Evolutionary conservation across 2,329 filamentous ascomycete genomes (phyloP).

Genomic region (Ophiostoma populinum): DNA sequence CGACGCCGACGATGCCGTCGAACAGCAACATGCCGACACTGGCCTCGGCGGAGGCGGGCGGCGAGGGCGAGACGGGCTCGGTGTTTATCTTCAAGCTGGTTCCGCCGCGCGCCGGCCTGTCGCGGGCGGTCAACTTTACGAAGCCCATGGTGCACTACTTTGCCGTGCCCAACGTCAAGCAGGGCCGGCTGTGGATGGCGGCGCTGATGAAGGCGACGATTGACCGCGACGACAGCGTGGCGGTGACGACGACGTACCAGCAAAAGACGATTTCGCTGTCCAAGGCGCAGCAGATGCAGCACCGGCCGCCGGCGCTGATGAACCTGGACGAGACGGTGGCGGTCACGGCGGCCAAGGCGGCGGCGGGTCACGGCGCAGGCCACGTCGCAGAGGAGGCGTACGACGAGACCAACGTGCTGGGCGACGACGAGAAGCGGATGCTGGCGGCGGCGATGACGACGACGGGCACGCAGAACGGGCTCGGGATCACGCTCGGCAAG

Average conservation of each 20-base stretch:
- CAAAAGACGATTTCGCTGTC: conserved; percentile 89
- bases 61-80: conserved; percentile 33
- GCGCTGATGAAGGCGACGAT: conserved; percentile 98
- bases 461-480: conserved; percentile 14
- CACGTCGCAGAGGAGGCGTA: conserved; percentile 13
- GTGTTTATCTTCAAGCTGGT: conserved; percentile 98
- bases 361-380: conserved; percentile 1
- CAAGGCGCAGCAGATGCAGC: conserved; percentile 74
- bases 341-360: conserved; percentile 4
- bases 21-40: conserved; percentile 28
- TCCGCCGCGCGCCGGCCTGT: conserved; percentile 71
- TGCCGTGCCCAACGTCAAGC: conserved; percentile 75
- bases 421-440: conserved; percentile 12
- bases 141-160: conserved; percentile 97
- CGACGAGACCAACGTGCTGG: conserved; percentile 7
- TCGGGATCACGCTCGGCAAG: conserved; percentile 23
- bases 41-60: conserved; percentile 29
- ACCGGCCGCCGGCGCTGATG: conserved; percentile 80
- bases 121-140: conserved; percentile 88
- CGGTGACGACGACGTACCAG: conserved; percentile 82
- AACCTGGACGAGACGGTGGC: conserved; percentile 36
- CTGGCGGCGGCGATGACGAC: conserved; percentile 9
- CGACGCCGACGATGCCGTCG: conserved; percentile 38
- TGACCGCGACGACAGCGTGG: conserved; percentile 66
- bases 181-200: conserved; percentile 93